Evolutionary conservation across 257 asterid genomes (phyloP), one percentile per base, ranked within the genome.

Genomic region (Solanum raphanifolium): DNA sequence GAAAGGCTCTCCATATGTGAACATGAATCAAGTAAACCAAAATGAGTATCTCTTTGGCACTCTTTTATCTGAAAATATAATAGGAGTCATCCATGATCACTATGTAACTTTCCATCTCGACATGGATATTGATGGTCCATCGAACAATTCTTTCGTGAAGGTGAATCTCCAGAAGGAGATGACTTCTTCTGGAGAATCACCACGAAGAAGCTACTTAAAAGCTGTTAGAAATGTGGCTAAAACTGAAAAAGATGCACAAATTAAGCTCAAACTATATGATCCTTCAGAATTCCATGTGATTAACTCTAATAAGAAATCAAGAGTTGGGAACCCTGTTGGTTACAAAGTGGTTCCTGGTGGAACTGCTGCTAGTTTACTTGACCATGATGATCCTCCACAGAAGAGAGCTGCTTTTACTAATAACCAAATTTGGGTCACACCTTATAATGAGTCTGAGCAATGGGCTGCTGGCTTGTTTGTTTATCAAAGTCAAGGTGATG

Each of bases 21-120:
- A 95, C 94, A 90, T 90, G 93, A 92, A 95, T 90, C 95, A 97
- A 90, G 96, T 95, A 83, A 93, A 93, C 55, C 74, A 88, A n/a
- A 78, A 94, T 20, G 98, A 95, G 71, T 90, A 91, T 10, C 90
- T 95, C 16, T 95, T 91, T 21, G 98, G 98, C n/a, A 95, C 98
- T 23, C 93, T 97, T 2, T 83, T 97, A 38, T 92, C 98, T 1
- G 98, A 97, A 9, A 97, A 97, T 92, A 93, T 95, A 9, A 90
- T 97, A 4, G 99, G 98, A 23, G 98, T 97, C 15, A 93, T 95
- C 92, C 99, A 97, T 20, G 99, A 97, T 86, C 99, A 97, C 90
- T 97, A 89, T 91, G 75, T 97, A 88, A 95, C 96, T 25, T 97
- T 92, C 95, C 79, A 95, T 72, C 98, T 97, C 3, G 99, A 97